Percentiles rank a stretch among this genome's conserved stretches.
Evolutionary conservation across 2,329 filamentous ascomycete species (phyloP).

Genomic region (Aspergillus ustus): DNA sequence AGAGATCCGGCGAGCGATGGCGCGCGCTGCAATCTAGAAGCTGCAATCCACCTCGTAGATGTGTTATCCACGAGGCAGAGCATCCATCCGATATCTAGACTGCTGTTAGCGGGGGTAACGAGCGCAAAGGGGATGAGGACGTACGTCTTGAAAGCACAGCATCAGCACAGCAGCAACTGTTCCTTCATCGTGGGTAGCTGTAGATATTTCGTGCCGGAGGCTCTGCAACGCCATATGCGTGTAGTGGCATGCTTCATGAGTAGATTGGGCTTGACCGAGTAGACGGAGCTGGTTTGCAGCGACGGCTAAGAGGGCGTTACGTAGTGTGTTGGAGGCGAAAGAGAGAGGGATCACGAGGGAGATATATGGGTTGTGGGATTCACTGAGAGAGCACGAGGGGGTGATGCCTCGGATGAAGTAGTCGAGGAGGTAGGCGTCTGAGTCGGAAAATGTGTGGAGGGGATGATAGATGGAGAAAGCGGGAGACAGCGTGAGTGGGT

Average conservation of each 20-base stretch:
- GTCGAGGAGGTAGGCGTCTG: conserved; percentile 28
- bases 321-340: conserved; percentile 28
- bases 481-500: not conserved
- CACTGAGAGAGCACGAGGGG: conserved; percentile 36
- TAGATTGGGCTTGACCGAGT: conserved; percentile 29
- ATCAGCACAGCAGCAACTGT: conserved; percentile 37
- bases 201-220: conserved; percentile 28
- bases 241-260: conserved; percentile 30
- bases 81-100: conserved; percentile 38
- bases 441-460: conserved; percentile 16
- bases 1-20: conserved; percentile 16
- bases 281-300: conserved; percentile 36
- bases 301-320: conserved; percentile 33
- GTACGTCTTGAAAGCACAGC: conserved; percentile 40
- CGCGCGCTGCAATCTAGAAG: conserved; percentile 27
- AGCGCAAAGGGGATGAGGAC: not conserved
- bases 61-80: conserved; percentile 36
- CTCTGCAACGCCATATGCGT: conserved; percentile 32
- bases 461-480: conserved; percentile 17
- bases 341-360: conserved; percentile 30
- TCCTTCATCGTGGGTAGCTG: conserved; percentile 25
- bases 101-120: not conserved
- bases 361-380: conserved; percentile 35
- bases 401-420: conserved; percentile 37
- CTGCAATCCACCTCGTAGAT: conserved; percentile 34